These are phyloP conservation scores for Beauveria sp. DNA, from an alignment of 2,329 filamentous ascomycete genomes.

Conservation along the genomic window DNA sequence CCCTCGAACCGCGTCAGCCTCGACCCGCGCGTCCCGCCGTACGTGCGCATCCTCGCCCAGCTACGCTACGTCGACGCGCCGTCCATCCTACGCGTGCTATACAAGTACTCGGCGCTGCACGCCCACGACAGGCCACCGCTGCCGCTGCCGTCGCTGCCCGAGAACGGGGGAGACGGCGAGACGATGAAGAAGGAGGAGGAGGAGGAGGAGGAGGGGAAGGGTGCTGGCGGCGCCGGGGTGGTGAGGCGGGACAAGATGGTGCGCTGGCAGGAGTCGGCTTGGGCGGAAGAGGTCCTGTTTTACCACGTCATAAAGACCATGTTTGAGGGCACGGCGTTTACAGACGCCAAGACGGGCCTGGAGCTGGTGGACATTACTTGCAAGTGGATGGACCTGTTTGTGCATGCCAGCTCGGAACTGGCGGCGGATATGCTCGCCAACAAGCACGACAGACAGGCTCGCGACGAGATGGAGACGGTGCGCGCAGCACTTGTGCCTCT, in stretches of 20 bases:
- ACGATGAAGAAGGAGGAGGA: slow-evolving; percentile 15
- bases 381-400: slow-evolving; percentile 53
- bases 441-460: slow-evolving; percentile 34
- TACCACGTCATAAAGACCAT: slow-evolving; percentile 89
- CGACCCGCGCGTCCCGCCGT: slow-evolving; percentile 53
- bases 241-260: slow-evolving; percentile 17
- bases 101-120: slow-evolving; percentile 49
- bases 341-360: slow-evolving; percentile 38
- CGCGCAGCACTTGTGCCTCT: slow-evolving; percentile 58
- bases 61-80: slow-evolving; percentile 45
- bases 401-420: slow-evolving; percentile 41
- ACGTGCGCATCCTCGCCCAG: slow-evolving; percentile 47
- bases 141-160: background rate
- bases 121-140: slow-evolving; percentile 12
- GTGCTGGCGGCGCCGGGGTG: background rate
- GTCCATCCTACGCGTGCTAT: slow-evolving; percentile 46
- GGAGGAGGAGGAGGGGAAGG: slow-evolving; percentile 13
- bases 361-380: slow-evolving; percentile 42
- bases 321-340: slow-evolving; percentile 44
- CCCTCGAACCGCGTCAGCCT: slow-evolving; percentile 39
- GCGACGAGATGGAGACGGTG: slow-evolving; percentile 52
- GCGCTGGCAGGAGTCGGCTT: slow-evolving; percentile 50
- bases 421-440: slow-evolving; percentile 40
- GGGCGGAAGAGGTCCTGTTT: slow-evolving; percentile 81
- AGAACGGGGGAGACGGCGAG: slow-evolving; percentile 12